A percentile compares a stretch with the other conserved stretches of the same genome.
These are phyloP conservation scores for Prorocentrum cordatum DNA, from an alignment of 169 alveolate species.

Conservation along the genomic window DNA sequence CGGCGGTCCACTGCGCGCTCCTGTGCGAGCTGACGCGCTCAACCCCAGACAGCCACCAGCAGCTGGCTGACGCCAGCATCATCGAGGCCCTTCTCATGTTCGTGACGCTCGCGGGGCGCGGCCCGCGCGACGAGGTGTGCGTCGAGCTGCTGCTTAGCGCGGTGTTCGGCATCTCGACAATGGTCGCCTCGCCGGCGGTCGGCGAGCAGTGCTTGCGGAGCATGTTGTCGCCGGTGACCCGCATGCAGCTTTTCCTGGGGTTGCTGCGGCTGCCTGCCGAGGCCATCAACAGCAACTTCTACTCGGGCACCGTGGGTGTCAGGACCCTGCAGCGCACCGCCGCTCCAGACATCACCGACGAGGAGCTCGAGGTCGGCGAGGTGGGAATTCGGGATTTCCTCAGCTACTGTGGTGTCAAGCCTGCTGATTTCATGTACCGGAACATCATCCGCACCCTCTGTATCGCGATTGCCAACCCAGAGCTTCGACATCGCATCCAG, in stretches of 20 bases:
- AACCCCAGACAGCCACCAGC: constrained; percentile 36
- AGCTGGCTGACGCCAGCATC: background rate
- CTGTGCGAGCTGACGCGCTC: constrained; percentile 57
- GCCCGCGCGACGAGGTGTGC: constrained; percentile 40
- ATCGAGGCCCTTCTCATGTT: background rate
- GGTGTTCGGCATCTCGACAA: constrained; percentile 46
- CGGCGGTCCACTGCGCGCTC: constrained; percentile 57
- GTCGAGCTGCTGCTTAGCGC: constrained; percentile 62
- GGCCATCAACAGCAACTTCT: constrained; percentile 6
- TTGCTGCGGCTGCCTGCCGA: constrained; percentile 51
- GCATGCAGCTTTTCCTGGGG: constrained; percentile 61
- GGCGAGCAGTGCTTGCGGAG: background rate
- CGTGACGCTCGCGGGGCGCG: background rate
- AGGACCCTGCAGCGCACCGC: constrained; percentile 38
- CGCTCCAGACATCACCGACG: constrained; percentile 31
- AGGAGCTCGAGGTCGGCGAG: constrained; percentile 45
- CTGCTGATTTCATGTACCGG: constrained; percentile 60
- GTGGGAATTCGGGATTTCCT: constrained; percentile 2
- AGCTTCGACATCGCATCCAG: background rate
- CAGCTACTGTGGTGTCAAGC: constrained; percentile 36
- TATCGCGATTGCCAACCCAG: constrained; percentile 26
- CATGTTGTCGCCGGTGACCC: constrained; percentile 58
- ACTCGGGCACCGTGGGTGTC: constrained; percentile 45
- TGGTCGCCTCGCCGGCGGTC: constrained; percentile 1
- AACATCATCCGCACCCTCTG: constrained; percentile 36